A percentile compares a stretch with the other conserved stretches of the same genome.
These are phyloP conservation scores for Backusella psychrophila DNA, from an alignment of 192 early-diverging fungal genomes.

Conservation along the genomic window DNA sequence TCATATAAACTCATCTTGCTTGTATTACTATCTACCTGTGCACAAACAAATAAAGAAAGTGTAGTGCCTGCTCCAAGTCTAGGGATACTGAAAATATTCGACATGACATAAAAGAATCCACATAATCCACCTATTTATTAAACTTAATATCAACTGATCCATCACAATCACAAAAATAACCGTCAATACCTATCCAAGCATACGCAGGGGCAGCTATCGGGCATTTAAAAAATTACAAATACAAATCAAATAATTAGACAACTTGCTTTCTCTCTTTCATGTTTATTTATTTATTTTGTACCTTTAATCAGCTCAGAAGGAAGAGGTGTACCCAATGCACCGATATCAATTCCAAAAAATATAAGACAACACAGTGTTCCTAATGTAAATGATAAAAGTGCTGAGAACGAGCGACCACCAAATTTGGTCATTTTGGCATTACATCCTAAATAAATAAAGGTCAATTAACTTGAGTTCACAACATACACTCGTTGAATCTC, in stretches of 20 bases:
- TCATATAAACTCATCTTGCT: background rate
- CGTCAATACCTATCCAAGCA: conserved; percentile 34
- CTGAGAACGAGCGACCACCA: conserved; percentile 23
- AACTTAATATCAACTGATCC: background rate
- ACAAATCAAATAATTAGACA: background rate
- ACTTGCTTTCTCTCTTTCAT: background rate
- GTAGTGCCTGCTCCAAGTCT: conserved; percentile 51
- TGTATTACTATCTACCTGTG: conserved; percentile 29
- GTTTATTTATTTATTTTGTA: background rate
- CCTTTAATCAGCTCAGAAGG: conserved; percentile 11
- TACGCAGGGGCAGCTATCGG: conserved; percentile 40
- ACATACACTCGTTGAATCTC: background rate
- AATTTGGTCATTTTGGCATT: conserved; percentile 26
- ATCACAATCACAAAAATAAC: background rate
- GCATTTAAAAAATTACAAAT: background rate
- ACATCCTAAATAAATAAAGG: background rate
- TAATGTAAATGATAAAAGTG: conserved; percentile 19
- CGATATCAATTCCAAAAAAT: conserved; percentile 29
- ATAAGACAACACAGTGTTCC: conserved; percentile 14
- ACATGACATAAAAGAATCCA: conserved; percentile 49
- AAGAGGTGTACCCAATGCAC: conserved; percentile 6
- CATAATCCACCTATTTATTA: conserved; percentile 40
- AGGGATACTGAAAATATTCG: conserved; percentile 44
- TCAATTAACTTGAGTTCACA: background rate
- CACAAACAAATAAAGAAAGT: conserved; percentile 45